Percentiles rank a stretch among this genome's conserved stretches.
phyloP scores from a whole-genome alignment of 1,284 basidiomycete genomes.

The Fomes fomentarius region DNA sequence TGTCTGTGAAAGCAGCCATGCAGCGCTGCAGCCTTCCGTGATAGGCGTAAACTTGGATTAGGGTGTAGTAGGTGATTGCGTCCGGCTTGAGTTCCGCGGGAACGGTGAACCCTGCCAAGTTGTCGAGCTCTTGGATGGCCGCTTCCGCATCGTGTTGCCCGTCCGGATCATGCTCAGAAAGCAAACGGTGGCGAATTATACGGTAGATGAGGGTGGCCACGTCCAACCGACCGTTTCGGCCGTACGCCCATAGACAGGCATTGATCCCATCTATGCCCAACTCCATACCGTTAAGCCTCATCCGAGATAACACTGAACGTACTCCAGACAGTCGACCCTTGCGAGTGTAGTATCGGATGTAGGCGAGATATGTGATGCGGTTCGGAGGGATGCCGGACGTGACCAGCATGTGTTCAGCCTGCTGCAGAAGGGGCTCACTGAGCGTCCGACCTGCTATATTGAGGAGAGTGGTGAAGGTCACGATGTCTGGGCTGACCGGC shows the following conservation, averaged over 20 bases:
- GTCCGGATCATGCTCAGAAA: slow-evolving; percentile 33
- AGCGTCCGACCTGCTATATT: slow-evolving; percentile 60
- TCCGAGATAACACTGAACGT: slow-evolving; percentile 53
- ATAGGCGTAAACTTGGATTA: slow-evolving; percentile 72
- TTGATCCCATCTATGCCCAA: slow-evolving; percentile 68
- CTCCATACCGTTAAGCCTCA: slow-evolving; percentile 52
- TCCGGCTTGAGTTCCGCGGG: slow-evolving; percentile 54
- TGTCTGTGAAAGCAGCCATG: slow-evolving; percentile 68
- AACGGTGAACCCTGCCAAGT: slow-evolving; percentile 49
- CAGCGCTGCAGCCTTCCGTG: slow-evolving; percentile 66
- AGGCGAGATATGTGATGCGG: slow-evolving; percentile 60
- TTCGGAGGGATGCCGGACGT: slow-evolving; percentile 57
- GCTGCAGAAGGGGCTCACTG: slow-evolving; percentile 46
- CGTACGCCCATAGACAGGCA: slow-evolving; percentile 69
- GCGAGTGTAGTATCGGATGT: slow-evolving; percentile 58
- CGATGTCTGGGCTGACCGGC: slow-evolving; percentile 53
- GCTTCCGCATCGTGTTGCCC: slow-evolving; percentile 37
- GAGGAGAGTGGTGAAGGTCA: slow-evolving; percentile 70
- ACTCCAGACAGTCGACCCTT: slow-evolving; percentile 53
- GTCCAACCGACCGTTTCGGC: slow-evolving; percentile 53
- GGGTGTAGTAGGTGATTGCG: slow-evolving; percentile 65
- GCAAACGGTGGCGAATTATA: slow-evolving; percentile 55
- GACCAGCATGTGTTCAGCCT: slow-evolving; percentile 54
- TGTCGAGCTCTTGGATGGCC: slow-evolving; percentile 37
- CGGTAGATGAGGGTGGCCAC: slow-evolving; percentile 65